Conservation (phyloP, 2,329 filamentous ascomycete species). For the Corinectria fuckeliana region DNA sequence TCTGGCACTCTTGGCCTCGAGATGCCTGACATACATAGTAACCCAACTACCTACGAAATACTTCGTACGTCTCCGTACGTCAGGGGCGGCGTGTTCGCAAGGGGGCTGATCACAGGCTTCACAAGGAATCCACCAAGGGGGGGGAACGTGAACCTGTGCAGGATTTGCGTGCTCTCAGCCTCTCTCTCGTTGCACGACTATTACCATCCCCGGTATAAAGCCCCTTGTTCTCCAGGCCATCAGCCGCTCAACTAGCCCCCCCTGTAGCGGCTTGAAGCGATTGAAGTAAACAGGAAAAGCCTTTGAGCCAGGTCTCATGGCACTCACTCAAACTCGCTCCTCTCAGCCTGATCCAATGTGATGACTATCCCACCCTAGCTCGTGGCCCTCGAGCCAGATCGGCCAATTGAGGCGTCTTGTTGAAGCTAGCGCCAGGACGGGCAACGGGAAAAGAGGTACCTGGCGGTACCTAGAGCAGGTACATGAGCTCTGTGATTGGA, state of each 20-base stretch:
- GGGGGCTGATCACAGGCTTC: not conserved
- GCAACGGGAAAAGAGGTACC: slow-evolving; percentile 4
- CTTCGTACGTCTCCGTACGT: not conserved
- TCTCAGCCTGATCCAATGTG: not conserved
- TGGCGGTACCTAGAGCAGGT: slow-evolving; percentile 15
- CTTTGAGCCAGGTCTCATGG: not conserved
- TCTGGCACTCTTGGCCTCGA: not conserved
- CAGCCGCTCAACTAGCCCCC: slow-evolving; percentile 13
- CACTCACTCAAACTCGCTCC: not conserved
- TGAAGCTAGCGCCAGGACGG: not conserved
- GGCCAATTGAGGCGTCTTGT: slow-evolving; percentile 13
- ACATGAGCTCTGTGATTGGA: slow-evolving; percentile 9
- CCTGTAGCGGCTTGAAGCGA: slow-evolving; percentile 11
- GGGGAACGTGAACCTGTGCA: not conserved
- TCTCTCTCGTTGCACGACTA: not conserved
- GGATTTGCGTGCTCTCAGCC: slow-evolving; percentile 4
- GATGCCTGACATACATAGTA: slow-evolving; percentile 7
- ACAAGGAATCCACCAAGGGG: no score
- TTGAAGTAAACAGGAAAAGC: slow-evolving; percentile 4
- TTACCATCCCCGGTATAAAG: not conserved
- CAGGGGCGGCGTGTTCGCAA: slow-evolving; percentile 1
- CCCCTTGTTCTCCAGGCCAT: slow-evolving; percentile 9
- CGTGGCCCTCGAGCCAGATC: slow-evolving; percentile 5
- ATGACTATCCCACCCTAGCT: not conserved
- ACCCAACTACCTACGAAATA: no score